Evolutionary conservation across 176 grass and related monocot species (phyloP), one percentile per base, ranked within the genome.

Genomic region (Oropetium thomaeum): DNA sequence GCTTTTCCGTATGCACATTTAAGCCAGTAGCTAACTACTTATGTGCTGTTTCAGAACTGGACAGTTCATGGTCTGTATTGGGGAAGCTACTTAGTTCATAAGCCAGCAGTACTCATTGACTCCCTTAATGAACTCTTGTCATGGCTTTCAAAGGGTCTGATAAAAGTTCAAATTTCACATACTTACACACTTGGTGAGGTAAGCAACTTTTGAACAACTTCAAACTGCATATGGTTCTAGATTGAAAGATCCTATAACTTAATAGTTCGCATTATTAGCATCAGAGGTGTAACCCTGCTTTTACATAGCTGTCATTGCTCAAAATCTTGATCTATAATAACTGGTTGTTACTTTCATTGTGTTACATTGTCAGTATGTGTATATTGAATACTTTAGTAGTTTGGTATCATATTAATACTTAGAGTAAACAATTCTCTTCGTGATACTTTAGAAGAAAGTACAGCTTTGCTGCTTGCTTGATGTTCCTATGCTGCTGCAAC

Each of bases 41-140:
- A 27, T 51, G 23, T 93, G 40, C 51, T 87, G 34, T 76, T 84
- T 65, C 82, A 98, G 96, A 98, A 94, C 48, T 98, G 96, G 96
- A 95, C 96, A 20, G 45, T 94, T 78, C 91, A 98, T 90, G 91
- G 96, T 73, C 76, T 98, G 60, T 98, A 98, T 64, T 94, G 91
- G 89, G 91, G 96, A 59, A 98, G 91, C 67, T 87, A 94, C 79
- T 87, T 44, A 15, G 85, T 49, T 67, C 89, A 94, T 81, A 78
- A 12, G 33, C 81, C 89, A 59, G 45, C 63, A 31, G 79, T 98
- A 47, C 79, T 98, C 32, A 90, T 83, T 39, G 76, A 92, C 52
- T 98, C 91, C 19, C 84, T 98, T 29, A 87, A 86, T 67, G 84
- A 98, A 70, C 86, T 94, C 17, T 66, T 98, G 9, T 89, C 87